Conservation (phyloP, 2,329 filamentous ascomycete species). For the Anisogramma anomala region DNA sequence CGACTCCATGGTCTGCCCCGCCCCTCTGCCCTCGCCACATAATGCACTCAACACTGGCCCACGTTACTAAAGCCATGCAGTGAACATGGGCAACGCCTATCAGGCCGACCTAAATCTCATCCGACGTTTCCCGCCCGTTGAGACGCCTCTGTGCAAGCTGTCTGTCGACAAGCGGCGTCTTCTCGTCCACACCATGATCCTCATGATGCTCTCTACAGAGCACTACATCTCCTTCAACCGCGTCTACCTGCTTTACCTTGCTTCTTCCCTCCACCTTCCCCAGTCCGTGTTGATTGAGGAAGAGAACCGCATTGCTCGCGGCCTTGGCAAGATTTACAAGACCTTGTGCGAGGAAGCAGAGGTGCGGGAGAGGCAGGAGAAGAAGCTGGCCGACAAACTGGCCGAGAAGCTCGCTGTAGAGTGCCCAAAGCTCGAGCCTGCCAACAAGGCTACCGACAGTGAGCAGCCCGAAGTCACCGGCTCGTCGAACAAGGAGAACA, state of each 20-base stretch:
- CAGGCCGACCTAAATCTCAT: constrained; percentile 31
- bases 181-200: constrained; percentile 58
- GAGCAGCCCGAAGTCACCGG: constrained; percentile 32
- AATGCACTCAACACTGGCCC: no score
- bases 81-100: constrained; percentile 26
- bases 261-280: constrained; percentile 60
- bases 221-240: constrained; percentile 66
- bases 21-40: no score
- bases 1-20: no score
- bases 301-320: constrained; percentile 64
- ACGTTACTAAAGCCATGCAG: constrained; percentile 8
- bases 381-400: constrained; percentile 13
- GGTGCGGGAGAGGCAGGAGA: constrained; percentile 22
- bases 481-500: constrained; percentile 31
- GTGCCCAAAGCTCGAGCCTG: background rate
- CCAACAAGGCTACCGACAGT: background rate
- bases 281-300: constrained; percentile 53
- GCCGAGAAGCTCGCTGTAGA: background rate
- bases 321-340: constrained; percentile 63
- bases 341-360: constrained; percentile 35
- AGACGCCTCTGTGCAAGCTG: constrained; percentile 49
- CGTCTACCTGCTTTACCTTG: constrained; percentile 56
- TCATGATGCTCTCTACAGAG: constrained; percentile 65
- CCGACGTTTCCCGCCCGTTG: constrained; percentile 45
- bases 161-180: constrained; percentile 51